Conservation (phyloP, 2,329 filamentous ascomycete genomes). For the Paracoccidioides lutzii region DNA sequence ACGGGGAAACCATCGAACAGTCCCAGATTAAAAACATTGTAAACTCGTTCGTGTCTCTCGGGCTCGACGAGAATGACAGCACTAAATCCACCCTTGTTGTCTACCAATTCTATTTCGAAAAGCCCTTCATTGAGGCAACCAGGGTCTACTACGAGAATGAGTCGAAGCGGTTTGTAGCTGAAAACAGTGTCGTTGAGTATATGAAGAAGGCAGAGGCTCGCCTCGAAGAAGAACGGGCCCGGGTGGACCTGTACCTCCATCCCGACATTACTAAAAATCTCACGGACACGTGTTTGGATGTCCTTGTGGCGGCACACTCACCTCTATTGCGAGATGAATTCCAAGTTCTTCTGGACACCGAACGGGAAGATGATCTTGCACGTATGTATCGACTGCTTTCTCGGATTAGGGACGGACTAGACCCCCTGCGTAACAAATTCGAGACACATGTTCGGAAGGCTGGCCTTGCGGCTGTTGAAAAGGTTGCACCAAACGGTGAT, state of each 20-base stretch:
- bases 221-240: conserved; percentile 83
- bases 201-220: conserved; percentile 98
- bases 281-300: conserved; percentile 77
- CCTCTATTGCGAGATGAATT: conserved; percentile 85
- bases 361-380: conserved; percentile 88
- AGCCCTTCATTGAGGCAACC: conserved; percentile 78
- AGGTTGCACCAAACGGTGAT: conserved; percentile 77
- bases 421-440: conserved; percentile 75
- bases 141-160: conserved; percentile 78
- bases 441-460: conserved; percentile 88
- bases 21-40: conserved; percentile 94
- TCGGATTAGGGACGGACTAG: conserved; percentile 78
- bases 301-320: conserved; percentile 81
- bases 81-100: conserved; percentile 92
- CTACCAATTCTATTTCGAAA: conserved; percentile 85
- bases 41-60: conserved; percentile 89
- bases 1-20: conserved; percentile 95
- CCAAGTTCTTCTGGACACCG: conserved; percentile 81
- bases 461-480: conserved; percentile 75
- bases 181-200: conserved; percentile 96
- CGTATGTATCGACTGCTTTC: conserved; percentile 90
- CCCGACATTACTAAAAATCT: conserved; percentile 73
- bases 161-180: conserved; percentile 84
- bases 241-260: conserved; percentile 83
- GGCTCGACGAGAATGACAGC: conserved; percentile 82